Conservation (phyloP, 768 basidiomycete species). For the Boletus coccyginus region DNA sequence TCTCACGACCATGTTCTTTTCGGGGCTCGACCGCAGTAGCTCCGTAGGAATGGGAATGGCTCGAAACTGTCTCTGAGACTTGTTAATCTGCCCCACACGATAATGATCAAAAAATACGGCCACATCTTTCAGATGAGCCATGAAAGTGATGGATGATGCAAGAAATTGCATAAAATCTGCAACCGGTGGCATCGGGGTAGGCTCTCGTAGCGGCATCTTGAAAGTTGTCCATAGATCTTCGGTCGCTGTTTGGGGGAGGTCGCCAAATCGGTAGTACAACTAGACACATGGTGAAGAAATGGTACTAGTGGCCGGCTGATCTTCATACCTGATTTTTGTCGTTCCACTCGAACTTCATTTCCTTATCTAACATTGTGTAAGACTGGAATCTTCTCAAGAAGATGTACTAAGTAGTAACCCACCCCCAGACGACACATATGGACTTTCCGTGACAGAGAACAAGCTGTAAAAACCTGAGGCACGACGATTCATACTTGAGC, state of each 20-base stretch:
- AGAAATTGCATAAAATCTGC: slow-evolving; percentile 91
- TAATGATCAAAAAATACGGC: slow-evolving; percentile 77
- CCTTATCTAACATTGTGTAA: neutral
- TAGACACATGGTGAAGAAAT: neutral
- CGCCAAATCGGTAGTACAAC: neutral
- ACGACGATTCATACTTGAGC: neutral
- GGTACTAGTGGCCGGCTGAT: neutral
- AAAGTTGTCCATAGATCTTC: slow-evolving; percentile 73
- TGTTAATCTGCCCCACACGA: slow-evolving; percentile 59
- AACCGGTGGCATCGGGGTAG: slow-evolving; percentile 66
- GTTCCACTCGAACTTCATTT: neutral
- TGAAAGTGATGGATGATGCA: slow-evolving; percentile 88
- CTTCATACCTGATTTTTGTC: slow-evolving; percentile 1
- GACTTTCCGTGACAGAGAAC: slow-evolving; percentile 78
- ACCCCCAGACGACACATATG: slow-evolving; percentile 76
- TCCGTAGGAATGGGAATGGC: slow-evolving; percentile 49
- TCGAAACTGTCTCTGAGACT: slow-evolving; percentile 50
- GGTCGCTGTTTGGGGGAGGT: neutral
- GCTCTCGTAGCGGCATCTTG: slow-evolving; percentile 79
- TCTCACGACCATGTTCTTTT: slow-evolving; percentile 63
- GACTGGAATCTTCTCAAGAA: neutral
- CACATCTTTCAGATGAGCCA: slow-evolving; percentile 69
- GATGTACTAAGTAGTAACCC: neutral
- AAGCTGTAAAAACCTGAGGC: slow-evolving; percentile 66
- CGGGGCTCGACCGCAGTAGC: slow-evolving; percentile 51